These are phyloP conservation scores for Urochloa ruziziensis DNA, from an alignment of 176 grass and related monocot species.

Conservation along the genomic window DNA sequence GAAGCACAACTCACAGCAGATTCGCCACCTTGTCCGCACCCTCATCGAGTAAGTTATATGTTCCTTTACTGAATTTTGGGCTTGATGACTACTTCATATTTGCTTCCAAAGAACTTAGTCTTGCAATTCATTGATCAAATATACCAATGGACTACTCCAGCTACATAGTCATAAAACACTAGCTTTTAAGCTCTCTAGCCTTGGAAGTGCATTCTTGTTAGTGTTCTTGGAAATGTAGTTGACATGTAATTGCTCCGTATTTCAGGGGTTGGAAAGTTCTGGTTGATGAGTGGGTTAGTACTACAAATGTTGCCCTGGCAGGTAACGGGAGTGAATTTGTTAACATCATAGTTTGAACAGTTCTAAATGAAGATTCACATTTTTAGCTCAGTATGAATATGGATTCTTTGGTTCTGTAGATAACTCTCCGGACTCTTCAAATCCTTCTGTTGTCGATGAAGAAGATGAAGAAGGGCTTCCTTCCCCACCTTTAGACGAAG, in stretches of 20 bases:
- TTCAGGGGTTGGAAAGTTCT: conserved; percentile 86
- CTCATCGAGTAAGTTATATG: conserved; percentile 75
- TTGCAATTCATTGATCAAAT: background rate
- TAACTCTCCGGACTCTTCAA: conserved; percentile 41
- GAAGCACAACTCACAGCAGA: conserved; percentile 71
- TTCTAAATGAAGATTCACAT: conserved; percentile 16
- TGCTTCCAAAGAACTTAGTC: background rate
- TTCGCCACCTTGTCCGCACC: conserved; percentile 60
- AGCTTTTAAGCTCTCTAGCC: background rate
- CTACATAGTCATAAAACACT: background rate
- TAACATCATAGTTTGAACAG: background rate
- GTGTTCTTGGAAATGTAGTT: conserved; percentile 11
- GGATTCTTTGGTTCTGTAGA: conserved; percentile 25
- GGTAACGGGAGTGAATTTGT: conserved; percentile 43
- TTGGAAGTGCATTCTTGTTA: background rate
- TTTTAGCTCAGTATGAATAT: background rate
- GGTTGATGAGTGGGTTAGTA: conserved; percentile 88
- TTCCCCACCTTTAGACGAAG: conserved; percentile 82
- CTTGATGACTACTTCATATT: background rate
- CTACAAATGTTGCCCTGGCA: conserved; percentile 51
- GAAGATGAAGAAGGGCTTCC: conserved; percentile 83
- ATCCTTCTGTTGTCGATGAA: conserved; percentile 52
- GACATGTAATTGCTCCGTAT: conserved; percentile 4
- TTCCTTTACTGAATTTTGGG: conserved; percentile 2
- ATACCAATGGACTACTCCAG: background rate